These are phyloP conservation scores for Plasmodium yoelii DNA, from an alignment of 169 alveolate genomes.

Conservation along the genomic window DNA sequence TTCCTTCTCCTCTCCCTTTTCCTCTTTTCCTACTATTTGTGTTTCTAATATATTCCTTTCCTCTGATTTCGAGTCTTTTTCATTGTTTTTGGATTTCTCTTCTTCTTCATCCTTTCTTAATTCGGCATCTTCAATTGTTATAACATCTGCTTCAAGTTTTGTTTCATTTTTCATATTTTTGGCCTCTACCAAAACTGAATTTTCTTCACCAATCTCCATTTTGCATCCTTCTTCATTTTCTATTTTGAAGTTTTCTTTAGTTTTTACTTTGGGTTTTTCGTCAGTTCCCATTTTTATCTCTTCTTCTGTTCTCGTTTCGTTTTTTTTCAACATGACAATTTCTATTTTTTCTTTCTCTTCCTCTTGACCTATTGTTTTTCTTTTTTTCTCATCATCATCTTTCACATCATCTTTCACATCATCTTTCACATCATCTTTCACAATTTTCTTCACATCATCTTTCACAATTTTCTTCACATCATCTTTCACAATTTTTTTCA, in stretches of 20 bases:
- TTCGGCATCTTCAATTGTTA: too few species aligned
- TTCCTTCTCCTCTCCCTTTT: background rate
- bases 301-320: background rate
- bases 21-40: slow-evolving; percentile 4
- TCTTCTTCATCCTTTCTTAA: slow-evolving; percentile 1
- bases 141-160: too few species aligned
- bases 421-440: background rate
- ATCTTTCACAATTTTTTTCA: too few species aligned
- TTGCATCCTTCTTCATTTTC: slow-evolving; percentile 2
- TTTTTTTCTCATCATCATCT: background rate
- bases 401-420: background rate
- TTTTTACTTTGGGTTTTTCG: background rate
- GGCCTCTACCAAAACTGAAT: too few species aligned
- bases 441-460: background rate
- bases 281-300: background rate
- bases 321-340: background rate
- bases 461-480: background rate
- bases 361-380: background rate
- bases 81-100: background rate
- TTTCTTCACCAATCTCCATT: background rate
- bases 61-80: background rate
- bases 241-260: background rate
- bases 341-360: background rate
- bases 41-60: background rate
- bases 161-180: too few species aligned